Conservation (phyloP, 1,284 basidiomycete genomes). For the Malassezia slooffiae region DNA sequence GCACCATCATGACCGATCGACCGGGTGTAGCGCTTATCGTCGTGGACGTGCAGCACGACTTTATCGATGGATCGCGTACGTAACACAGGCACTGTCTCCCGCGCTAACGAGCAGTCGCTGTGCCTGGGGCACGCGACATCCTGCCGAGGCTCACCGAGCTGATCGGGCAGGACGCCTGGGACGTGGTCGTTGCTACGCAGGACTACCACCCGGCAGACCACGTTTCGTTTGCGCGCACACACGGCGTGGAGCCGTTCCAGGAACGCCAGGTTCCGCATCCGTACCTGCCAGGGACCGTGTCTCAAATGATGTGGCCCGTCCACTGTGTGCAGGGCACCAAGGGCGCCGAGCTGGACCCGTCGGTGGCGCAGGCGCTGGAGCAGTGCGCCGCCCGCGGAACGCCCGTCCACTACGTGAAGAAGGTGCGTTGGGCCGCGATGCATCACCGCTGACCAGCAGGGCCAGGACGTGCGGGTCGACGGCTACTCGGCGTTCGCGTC, state of each 20-base stretch:
- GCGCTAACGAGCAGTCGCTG: conserved; percentile 13
- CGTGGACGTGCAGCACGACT: conserved; percentile 16
- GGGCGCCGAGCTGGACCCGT: conserved; percentile 50
- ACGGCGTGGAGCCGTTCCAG: conserved; percentile 49
- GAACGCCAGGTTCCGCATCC: conserved; percentile 47
- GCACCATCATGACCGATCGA: background rate
- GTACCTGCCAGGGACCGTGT: conserved; percentile 45
- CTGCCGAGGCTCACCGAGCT: conserved; percentile 4
- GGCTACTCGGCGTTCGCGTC: conserved; percentile 52
- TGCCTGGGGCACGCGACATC: conserved; percentile 5
- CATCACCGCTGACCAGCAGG: conserved; percentile 4
- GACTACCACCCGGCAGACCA: conserved; percentile 54
- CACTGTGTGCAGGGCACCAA: conserved; percentile 51
- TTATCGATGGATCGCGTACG: conserved; percentile 17
- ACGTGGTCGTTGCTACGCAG: conserved; percentile 19
- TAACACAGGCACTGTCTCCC: too few species aligned
- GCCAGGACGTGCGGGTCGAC: conserved; percentile 50
- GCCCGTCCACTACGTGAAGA: conserved; percentile 12
- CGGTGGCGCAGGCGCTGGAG: conserved; percentile 44
- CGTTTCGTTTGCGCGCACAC: conserved; percentile 58
- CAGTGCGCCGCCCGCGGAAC: conserved; percentile 6
- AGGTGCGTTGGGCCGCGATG: background rate
- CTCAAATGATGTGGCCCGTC: conserved; percentile 56
- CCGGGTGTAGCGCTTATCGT: conserved; percentile 8
- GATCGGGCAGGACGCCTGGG: conserved; percentile 3